These are phyloP conservation scores for Cystobasidiaceae sp. DNA, from an alignment of 1,284 basidiomycete species.

Conservation along the genomic window DNA sequence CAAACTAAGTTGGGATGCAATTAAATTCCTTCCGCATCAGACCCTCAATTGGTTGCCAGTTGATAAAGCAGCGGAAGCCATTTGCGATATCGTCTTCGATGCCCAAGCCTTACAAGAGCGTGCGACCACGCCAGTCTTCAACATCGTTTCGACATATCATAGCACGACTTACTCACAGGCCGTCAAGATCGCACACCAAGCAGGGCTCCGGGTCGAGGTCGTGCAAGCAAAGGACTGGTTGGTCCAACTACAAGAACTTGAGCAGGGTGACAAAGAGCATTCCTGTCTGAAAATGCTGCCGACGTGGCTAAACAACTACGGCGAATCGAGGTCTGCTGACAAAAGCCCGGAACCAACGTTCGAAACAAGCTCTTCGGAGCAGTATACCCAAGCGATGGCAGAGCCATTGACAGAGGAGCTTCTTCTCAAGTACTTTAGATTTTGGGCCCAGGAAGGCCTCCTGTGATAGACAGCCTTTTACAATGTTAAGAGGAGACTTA, in stretches of 20 bases:
- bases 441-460: slow-evolving; percentile 8
- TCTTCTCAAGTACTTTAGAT: not conserved
- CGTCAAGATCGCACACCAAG: not conserved
- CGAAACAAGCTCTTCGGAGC: not conserved
- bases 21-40: slow-evolving; percentile 35
- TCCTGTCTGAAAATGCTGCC: slow-evolving; percentile 15
- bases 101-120: slow-evolving; percentile 13
- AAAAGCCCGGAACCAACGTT: not conserved
- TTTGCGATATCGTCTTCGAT: slow-evolving; percentile 52
- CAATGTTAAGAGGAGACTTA: too few relatives aligned
- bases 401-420: not conserved
- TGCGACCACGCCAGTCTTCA: slow-evolving; percentile 51
- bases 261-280: not conserved
- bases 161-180: slow-evolving; percentile 31
- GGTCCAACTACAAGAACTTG: not conserved
- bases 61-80: slow-evolving; percentile 54
- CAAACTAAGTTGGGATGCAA: not conserved
- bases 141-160: slow-evolving; percentile 62
- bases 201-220: slow-evolving; percentile 10
- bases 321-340: not conserved
- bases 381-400: not conserved
- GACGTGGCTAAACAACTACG: not conserved
- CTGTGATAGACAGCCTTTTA: too few relatives aligned
- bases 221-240: slow-evolving; percentile 17
- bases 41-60: slow-evolving; percentile 58